phyloP scores from a whole-genome alignment of 192 early-diverging fungal genomes.

The Diversispora epigaea region DNA sequence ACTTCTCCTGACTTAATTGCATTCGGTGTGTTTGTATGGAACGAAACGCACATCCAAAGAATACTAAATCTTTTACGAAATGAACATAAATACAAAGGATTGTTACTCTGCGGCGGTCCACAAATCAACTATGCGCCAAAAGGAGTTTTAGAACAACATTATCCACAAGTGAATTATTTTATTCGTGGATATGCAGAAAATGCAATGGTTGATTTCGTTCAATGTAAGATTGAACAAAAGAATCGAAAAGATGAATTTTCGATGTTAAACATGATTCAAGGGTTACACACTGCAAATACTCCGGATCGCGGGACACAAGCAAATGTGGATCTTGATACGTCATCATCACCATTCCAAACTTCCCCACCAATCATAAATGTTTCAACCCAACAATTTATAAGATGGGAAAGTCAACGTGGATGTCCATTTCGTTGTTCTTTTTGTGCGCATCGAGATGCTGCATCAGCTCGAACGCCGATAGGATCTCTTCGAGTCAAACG shows the following conservation, averaged over 20 bases:
- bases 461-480: neutral
- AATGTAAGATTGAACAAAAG: neutral
- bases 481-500: neutral
- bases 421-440: constrained; percentile 31
- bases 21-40: constrained; percentile 32
- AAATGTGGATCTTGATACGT: neutral
- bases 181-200: constrained; percentile 33
- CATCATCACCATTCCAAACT: neutral
- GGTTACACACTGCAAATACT: neutral
- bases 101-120: neutral
- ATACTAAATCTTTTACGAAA: neutral
- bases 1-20: constrained; percentile 8
- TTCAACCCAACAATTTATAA: neutral
- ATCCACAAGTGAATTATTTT: constrained; percentile 24
- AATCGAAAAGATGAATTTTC: too few relatives aligned
- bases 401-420: constrained; percentile 36
- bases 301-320: neutral
- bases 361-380: neutral
- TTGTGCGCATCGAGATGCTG: constrained; percentile 33
- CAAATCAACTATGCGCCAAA: neutral
- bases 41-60: constrained; percentile 26
- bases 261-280: too few relatives aligned
- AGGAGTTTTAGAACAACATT: constrained; percentile 1
- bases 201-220: constrained; percentile 14
- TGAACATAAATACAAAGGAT: neutral